Evolutionary conservation across 2,329 filamentous ascomycete genomes (phyloP), one percentile per base, ranked within the genome.

Genomic region (Paramyrothecium roridum): DNA sequence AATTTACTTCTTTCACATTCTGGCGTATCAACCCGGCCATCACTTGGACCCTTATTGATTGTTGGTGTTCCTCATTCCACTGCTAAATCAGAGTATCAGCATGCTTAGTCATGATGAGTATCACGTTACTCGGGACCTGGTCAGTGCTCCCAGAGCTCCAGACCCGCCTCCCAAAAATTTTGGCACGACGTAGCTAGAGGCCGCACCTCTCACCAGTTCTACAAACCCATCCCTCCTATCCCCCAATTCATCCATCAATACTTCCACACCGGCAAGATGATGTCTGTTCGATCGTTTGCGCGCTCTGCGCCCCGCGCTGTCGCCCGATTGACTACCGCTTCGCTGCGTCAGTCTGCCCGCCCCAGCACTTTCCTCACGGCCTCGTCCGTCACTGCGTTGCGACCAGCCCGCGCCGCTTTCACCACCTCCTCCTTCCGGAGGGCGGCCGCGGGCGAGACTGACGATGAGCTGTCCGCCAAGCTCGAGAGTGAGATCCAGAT

Each of bases 381-480:
- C 59, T 76, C 67, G 26, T 61, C 65, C 50, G 55, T 67, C 61
- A 60, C 72, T 63, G 66, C 72, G 30, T 55, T 63, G 43, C 63
- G 61, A 59, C 63, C 62, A 23, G 71, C 73, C 56, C 66, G 73
- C 57, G 71, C 80, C 13, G 70, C 76, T 52, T 84, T 83, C 66
- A 83, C 81, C 26, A 72, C 73, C 22, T 69, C 71, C 17, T 59
- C 58, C 33, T 64, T 78, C 58, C 76, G 80, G 60, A 71, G 72
- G 54, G 71, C 75, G 4, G 63, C 74, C 19, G 65, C 61, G 46
- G 70, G 68, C 50, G 80, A 84, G 70, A 84, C 83, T 59, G 90
- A 96, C 68, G 80, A 88, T 62, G 91, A 97, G 76, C 86, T 99
- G 53, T 83, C 87, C 45, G 85, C 86, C 57, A 98, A 98, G 83